These are phyloP conservation scores for Podospora pseudopauciseta DNA, from an alignment of 495 filamentous ascomycete species.

Conservation along the genomic window DNA sequence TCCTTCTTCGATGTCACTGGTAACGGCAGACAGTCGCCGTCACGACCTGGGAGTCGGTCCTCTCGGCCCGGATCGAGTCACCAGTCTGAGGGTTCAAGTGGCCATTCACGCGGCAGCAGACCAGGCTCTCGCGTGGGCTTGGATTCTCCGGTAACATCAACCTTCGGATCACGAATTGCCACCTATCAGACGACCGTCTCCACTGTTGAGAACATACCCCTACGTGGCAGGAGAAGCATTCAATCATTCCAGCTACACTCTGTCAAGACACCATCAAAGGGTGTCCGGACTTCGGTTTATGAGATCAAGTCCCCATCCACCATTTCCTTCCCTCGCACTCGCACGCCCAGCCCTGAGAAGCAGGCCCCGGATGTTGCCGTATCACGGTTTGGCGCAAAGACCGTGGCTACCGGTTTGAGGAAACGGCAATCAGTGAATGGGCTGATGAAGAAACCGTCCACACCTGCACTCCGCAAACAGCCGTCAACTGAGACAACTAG, in stretches of 20 bases:
- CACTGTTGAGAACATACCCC: slow-evolving; percentile 35
- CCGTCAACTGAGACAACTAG: slow-evolving; percentile 31
- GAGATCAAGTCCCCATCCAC: slow-evolving; percentile 24
- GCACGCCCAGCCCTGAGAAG: slow-evolving; percentile 47
- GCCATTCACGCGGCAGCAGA: slow-evolving; percentile 33
- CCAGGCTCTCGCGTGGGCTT: slow-evolving; percentile 41
- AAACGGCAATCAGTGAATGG: slow-evolving; percentile 54
- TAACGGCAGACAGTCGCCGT: slow-evolving; percentile 26
- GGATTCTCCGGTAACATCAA: slow-evolving; percentile 24
- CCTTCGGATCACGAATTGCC: slow-evolving; percentile 32
- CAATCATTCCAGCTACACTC: slow-evolving; percentile 26
- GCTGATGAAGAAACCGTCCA: slow-evolving; percentile 51
- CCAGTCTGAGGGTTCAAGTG: slow-evolving; percentile 38
- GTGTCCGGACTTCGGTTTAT: slow-evolving; percentile 17
- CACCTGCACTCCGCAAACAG: slow-evolving; percentile 40
- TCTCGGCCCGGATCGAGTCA: slow-evolving; percentile 47
- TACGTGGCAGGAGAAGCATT: slow-evolving; percentile 28
- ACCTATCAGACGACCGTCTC: slow-evolving; percentile 37
- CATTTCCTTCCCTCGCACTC: slow-evolving; percentile 25
- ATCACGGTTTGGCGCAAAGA: slow-evolving; percentile 48
- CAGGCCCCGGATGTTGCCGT: slow-evolving; percentile 22
- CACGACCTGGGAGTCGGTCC: slow-evolving; percentile 34
- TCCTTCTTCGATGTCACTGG: slow-evolving; percentile 37
- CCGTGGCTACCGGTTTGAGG: slow-evolving; percentile 46
- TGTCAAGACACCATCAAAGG: slow-evolving; percentile 10